Evolutionary conservation across 202 grass and related monocot species (phyloP), one percentile per base, ranked within the genome.

Genomic region (Zoysia matrella): DNA sequence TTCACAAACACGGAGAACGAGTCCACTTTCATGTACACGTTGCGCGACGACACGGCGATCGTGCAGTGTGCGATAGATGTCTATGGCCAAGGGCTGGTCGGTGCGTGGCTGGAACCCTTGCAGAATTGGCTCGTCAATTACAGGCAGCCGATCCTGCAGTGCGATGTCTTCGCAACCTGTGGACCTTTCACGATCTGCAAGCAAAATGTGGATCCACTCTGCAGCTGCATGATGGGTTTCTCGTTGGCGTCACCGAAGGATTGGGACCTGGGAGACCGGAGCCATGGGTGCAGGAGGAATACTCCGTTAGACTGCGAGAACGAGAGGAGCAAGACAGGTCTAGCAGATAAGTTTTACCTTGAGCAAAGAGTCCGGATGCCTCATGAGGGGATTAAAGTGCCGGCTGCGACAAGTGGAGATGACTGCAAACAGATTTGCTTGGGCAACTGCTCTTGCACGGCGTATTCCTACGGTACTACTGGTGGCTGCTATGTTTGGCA

Each of bases 371-470:
- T 86, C n/a, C 66, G 45, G 15, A 42, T 82, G n/a, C 83, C 77
- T 1, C 10, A 80, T 0, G 75, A 67, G 5, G 14, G 41, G 1
- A 39, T 2, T 2, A 52, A 15, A 39, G 11, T 16, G n/a, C 57
- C 16, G 12, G 70, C 41, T 46, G 55, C 66, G 5, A 65, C 51
- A 9, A 67, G 78, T 48, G 65, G 12, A 46, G 83, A 60, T 18
- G 83, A 67, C 0, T 89, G 87, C 50, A 0, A 9, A 47, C 16
- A 7, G 58, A 6, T 73, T 18, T 89, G 87, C 67, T 8, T 86
- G 80, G 48, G 54, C 5, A 65, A 86, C 47, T 89, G 87, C 73
- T 89, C 87, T 47, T 89, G 83, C 46, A 66, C 66, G 6, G 83
- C 72, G 0, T 90, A 81, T n/a, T 80, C 76, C 12, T 76, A 74